Conservation (phyloP, 495 filamentous ascomycete species). For the Staphylotrichum longicolle region DNA sequence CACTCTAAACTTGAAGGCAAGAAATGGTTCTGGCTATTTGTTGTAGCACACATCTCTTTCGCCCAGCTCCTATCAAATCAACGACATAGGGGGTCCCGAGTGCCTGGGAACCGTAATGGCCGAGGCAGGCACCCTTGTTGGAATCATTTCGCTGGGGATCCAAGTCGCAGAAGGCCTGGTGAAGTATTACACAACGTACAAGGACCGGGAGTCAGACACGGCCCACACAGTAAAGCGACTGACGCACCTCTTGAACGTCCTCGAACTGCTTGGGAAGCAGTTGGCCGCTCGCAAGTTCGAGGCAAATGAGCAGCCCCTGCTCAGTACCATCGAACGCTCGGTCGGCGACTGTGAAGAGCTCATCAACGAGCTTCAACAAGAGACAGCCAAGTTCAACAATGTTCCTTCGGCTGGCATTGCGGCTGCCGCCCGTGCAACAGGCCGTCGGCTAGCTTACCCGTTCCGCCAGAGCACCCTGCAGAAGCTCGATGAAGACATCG, state of each 20-base stretch:
- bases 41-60: too few species aligned
- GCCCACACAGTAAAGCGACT: conserved; percentile 5
- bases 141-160: conserved; percentile 4
- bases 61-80: too few species aligned
- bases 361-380: conserved; percentile 5
- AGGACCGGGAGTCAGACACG: conserved; percentile 1
- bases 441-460: conserved; percentile 3
- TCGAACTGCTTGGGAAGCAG: background rate
- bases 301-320: background rate
- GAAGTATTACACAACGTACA: conserved; percentile 6
- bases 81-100: too few species aligned
- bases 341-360: conserved; percentile 7
- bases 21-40: too few species aligned
- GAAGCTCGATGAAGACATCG: conserved; percentile 13
- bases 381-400: background rate
- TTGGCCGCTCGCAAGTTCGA: conserved; percentile 1
- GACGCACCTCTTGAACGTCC: background rate
- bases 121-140: conserved; percentile 5
- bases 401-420: background rate
- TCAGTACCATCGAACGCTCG: background rate
- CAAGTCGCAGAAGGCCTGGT: conserved; percentile 6
- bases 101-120: background rate
- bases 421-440: background rate
- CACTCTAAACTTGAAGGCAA: too few species aligned
- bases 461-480: conserved; percentile 11